These are phyloP conservation scores for Mycena amicta DNA, from an alignment of 768 basidiomycete species.

Conservation along the genomic window DNA sequence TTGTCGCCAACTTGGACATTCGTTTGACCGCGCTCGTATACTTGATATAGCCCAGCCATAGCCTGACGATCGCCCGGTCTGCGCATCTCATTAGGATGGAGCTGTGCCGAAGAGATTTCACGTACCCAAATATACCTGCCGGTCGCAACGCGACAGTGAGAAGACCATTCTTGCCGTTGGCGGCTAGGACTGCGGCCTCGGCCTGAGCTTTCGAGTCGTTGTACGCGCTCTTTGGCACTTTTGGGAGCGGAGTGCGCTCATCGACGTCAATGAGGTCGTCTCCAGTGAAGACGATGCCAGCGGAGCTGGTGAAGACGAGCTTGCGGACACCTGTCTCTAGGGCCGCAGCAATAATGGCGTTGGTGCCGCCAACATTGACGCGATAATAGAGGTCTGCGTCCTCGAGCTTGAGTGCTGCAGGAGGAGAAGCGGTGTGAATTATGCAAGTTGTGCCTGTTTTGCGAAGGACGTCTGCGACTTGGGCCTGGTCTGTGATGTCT, in stretches of 20 bases:
- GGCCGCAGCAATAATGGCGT: slow-evolving; percentile 82
- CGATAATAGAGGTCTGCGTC: slow-evolving; percentile 79
- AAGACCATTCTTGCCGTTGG: slow-evolving; percentile 84
- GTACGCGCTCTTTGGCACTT: slow-evolving; percentile 83
- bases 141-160: slow-evolving; percentile 90
- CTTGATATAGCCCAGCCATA: slow-evolving; percentile 77
- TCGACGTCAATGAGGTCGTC: slow-evolving; percentile 81
- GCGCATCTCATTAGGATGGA: slow-evolving; percentile 11
- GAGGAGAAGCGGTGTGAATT: slow-evolving; percentile 92
- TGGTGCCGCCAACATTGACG: slow-evolving; percentile 93
- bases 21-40: slow-evolving; percentile 80
- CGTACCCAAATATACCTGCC: slow-evolving; percentile 94
- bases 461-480: slow-evolving; percentile 70
- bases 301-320: slow-evolving; percentile 93
- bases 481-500: slow-evolving; percentile 79
- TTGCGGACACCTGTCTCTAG: slow-evolving; percentile 72
- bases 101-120: slow-evolving; percentile 4
- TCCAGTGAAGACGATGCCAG: slow-evolving; percentile 88
- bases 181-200: slow-evolving; percentile 78
- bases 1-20: slow-evolving; percentile 94
- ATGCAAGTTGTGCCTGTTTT: slow-evolving; percentile 88
- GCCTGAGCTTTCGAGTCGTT: slow-evolving; percentile 93
- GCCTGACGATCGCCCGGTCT: slow-evolving; percentile 92
- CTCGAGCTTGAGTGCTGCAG: slow-evolving; percentile 52
- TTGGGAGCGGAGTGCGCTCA: slow-evolving; percentile 79